Conservation (phyloP, 2,329 filamentous ascomycete genomes). For the Claviceps spartinae region DNA sequence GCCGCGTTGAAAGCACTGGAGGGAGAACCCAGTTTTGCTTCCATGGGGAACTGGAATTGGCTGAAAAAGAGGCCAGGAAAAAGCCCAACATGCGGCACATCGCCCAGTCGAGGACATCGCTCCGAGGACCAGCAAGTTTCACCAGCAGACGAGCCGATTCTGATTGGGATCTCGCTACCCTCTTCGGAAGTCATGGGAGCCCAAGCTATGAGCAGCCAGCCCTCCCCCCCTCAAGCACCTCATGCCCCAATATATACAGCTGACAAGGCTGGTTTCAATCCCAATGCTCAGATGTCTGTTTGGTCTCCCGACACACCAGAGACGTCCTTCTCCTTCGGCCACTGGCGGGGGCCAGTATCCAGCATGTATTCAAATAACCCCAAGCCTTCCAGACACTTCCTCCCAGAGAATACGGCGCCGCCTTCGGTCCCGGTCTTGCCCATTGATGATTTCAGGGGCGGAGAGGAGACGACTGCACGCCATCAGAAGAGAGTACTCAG, state of each 20-base stretch:
- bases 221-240: not conserved
- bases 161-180: conserved; percentile 57
- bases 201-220: conserved; percentile 22
- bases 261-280: not conserved
- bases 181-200: conserved; percentile 20
- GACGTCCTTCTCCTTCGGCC: conserved; percentile 27
- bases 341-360: conserved; percentile 30
- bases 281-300: conserved; percentile 25
- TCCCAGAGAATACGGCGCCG: conserved; percentile 35
- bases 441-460: conserved; percentile 18
- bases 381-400: conserved; percentile 16
- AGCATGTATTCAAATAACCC: conserved; percentile 49
- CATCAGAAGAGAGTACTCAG: conserved; percentile 19
- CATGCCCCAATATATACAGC: not conserved
- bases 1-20: conserved; percentile 46
- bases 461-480: conserved; percentile 18
- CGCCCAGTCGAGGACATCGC: conserved; percentile 14
- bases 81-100: conserved; percentile 14
- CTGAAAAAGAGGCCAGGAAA: conserved; percentile 28
- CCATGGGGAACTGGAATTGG: conserved; percentile 45
- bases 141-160: conserved; percentile 55
- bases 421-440: conserved; percentile 51
- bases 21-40: conserved; percentile 38
- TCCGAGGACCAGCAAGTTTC: conserved; percentile 38
- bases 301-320: conserved; percentile 52